phyloP scores from a whole-genome alignment of 1,139 yeast species.

The Candida albicans region DNA sequence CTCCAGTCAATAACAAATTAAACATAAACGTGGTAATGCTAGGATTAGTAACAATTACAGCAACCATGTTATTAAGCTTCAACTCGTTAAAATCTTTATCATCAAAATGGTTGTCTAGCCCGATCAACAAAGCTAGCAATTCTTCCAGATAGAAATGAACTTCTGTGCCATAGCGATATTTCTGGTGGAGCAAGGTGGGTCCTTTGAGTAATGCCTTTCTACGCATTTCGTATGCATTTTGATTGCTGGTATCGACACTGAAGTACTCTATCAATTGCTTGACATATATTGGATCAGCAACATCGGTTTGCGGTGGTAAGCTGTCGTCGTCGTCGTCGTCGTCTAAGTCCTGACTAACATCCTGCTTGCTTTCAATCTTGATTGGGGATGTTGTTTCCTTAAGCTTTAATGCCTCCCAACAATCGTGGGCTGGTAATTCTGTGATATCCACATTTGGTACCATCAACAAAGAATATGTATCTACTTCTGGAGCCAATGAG shows the following conservation, averaged over 20 bases:
- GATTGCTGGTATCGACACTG: slow-evolving; percentile 40
- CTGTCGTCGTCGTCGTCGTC: slow-evolving; percentile 58
- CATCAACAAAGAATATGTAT: slow-evolving; percentile 10
- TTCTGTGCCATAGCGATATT: slow-evolving; percentile 54
- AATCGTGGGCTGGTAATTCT: slow-evolving; percentile 6
- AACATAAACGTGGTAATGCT: slow-evolving; percentile 38
- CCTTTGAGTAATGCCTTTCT: slow-evolving; percentile 52
- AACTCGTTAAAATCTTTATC: slow-evolving; percentile 50
- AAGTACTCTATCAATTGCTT: slow-evolving; percentile 62
- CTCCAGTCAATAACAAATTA: slow-evolving; percentile 53
- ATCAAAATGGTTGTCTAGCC: slow-evolving; percentile 49
- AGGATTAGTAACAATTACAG: slow-evolving; percentile 54
- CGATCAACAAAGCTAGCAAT: slow-evolving; percentile 46
- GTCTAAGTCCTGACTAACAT: slow-evolving; percentile 22
- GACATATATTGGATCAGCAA: slow-evolving; percentile 58
- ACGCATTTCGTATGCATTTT: slow-evolving; percentile 52
- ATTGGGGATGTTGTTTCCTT: slow-evolving; percentile 1
- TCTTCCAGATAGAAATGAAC: slow-evolving; percentile 48
- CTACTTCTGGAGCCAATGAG: slow-evolving; percentile 22
- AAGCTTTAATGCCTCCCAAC: slow-evolving; percentile 19
- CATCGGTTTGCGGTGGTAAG: slow-evolving; percentile 30
- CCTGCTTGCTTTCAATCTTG: neutral
- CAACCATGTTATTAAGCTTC: slow-evolving; percentile 50
- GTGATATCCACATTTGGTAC: neutral
- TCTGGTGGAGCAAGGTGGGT: slow-evolving; percentile 55